These are phyloP conservation scores for Isoetes taiwanensis DNA, from an alignment of 75 land plant genomes.

Conservation along the genomic window DNA sequence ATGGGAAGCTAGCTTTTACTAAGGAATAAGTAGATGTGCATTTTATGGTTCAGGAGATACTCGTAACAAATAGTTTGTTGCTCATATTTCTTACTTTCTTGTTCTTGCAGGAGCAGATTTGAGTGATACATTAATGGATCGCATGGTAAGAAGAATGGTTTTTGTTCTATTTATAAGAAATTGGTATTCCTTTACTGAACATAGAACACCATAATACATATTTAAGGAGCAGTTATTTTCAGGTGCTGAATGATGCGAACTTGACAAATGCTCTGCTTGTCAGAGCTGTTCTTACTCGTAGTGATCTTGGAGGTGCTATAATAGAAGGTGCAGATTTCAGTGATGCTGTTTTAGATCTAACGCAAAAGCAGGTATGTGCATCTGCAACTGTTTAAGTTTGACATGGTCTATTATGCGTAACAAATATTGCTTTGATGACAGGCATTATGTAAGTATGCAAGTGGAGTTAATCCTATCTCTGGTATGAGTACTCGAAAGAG, in stretches of 20 bases:
- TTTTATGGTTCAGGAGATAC: no score
- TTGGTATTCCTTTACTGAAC: no score
- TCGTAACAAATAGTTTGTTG: no score
- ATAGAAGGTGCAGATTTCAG: slow-evolving; percentile 98
- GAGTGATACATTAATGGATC: slow-evolving; percentile 98
- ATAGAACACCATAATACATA: background rate
- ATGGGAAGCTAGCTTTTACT: no score
- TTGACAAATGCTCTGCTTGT: slow-evolving; percentile 89
- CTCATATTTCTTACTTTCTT: no score
- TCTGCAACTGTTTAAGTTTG: no score
- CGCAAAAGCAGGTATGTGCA: slow-evolving; percentile 81
- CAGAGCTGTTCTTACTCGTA: slow-evolving; percentile 89
- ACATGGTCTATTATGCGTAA: background rate
- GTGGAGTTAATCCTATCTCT: slow-evolving; percentile 77
- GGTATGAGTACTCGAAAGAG: slow-evolving; percentile 86
- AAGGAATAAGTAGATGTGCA: no score
- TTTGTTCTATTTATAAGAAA: no score
- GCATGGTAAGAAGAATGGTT: slow-evolving; percentile 84
- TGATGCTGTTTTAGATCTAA: slow-evolving; percentile 85
- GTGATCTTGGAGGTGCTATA: slow-evolving; percentile 84
- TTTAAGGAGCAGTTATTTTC: background rate
- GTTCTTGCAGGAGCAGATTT: slow-evolving; percentile 75
- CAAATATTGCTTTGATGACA: slow-evolving; percentile 11
- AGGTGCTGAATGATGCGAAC: slow-evolving; percentile 98
- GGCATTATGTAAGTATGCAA: slow-evolving; percentile 99